phyloP scores from a whole-genome alignment of 176 grass and related monocot species.

The Eleusine coracana region DNA sequence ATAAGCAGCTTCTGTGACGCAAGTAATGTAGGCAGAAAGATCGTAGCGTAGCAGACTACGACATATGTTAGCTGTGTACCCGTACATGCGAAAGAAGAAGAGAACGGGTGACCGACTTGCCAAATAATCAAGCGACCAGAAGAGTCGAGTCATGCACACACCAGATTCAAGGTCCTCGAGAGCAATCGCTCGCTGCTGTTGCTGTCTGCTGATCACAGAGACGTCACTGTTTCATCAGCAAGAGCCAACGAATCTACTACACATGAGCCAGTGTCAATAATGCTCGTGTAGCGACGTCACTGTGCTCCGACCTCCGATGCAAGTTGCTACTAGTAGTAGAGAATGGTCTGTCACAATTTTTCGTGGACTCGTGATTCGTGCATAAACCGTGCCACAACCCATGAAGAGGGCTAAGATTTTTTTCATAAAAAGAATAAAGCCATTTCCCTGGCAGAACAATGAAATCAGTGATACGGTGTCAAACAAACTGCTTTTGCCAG shows the following conservation, averaged over 20 bases:
- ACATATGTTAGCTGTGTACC: neutral
- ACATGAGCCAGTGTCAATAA: no score
- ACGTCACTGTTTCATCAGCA: neutral
- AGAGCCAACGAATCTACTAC: neutral
- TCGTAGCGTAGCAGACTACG: neutral
- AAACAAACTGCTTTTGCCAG: no score
- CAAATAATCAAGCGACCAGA: conserved; percentile 21
- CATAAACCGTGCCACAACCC: neutral
- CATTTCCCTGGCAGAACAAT: neutral
- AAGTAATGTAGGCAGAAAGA: neutral
- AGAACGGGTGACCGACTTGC: neutral
- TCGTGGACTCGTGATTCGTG: neutral
- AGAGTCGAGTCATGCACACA: neutral
- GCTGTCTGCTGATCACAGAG: neutral
- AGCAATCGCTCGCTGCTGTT: neutral
- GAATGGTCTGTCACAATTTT: neutral
- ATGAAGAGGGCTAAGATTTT: no score
- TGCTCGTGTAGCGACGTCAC: neutral
- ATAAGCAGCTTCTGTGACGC: neutral
- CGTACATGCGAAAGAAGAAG: neutral
- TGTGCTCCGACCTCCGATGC: neutral
- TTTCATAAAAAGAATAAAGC: no score
- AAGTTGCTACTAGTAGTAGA: neutral
- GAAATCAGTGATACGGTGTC: no score
- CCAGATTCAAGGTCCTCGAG: neutral